Conservation (phyloP, 2,329 filamentous ascomycete species). For the Triangularia setosa region DNA sequence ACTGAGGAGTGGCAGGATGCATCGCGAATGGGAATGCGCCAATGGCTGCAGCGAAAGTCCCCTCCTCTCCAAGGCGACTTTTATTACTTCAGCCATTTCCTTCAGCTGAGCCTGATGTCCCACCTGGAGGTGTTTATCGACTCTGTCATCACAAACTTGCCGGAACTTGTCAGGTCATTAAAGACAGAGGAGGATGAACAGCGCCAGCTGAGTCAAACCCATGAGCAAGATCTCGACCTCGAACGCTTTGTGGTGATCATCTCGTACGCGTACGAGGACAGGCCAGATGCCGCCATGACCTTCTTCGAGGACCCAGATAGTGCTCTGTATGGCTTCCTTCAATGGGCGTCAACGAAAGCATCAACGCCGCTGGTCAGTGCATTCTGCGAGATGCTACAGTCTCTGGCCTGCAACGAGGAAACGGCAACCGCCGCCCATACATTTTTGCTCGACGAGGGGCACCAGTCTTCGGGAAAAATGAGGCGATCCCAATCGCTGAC, state of each 20-base stretch:
- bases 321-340: slow-evolving; percentile 89
- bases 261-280: slow-evolving; percentile 83
- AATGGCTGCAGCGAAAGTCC: slow-evolving; percentile 78
- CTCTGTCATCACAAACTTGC: slow-evolving; percentile 91
- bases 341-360: slow-evolving; percentile 93
- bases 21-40: slow-evolving; percentile 74
- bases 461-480: slow-evolving; percentile 70
- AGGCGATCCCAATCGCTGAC: slow-evolving; percentile 80
- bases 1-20: slow-evolving; percentile 84
- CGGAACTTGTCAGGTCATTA: slow-evolving; percentile 81
- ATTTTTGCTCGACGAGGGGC: slow-evolving; percentile 83
- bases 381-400: slow-evolving; percentile 91
- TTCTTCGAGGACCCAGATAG: slow-evolving; percentile 94
- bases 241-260: slow-evolving; percentile 92
- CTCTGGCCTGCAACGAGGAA: slow-evolving; percentile 76
- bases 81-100: slow-evolving; percentile 64
- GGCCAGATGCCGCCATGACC: slow-evolving; percentile 75
- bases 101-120: slow-evolving; percentile 70
- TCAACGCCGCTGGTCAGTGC: slow-evolving; percentile 94
- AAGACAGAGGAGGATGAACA: slow-evolving; percentile 89
- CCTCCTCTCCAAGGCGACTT: slow-evolving; percentile 64
- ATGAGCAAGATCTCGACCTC: slow-evolving; percentile 68
- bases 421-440: slow-evolving; percentile 82
- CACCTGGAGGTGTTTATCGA: slow-evolving; percentile 86
- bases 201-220: slow-evolving; percentile 60